Evolutionary conservation across 352 stramenopile species (phyloP).

Genomic region (Stramenopiles sp.): DNA sequence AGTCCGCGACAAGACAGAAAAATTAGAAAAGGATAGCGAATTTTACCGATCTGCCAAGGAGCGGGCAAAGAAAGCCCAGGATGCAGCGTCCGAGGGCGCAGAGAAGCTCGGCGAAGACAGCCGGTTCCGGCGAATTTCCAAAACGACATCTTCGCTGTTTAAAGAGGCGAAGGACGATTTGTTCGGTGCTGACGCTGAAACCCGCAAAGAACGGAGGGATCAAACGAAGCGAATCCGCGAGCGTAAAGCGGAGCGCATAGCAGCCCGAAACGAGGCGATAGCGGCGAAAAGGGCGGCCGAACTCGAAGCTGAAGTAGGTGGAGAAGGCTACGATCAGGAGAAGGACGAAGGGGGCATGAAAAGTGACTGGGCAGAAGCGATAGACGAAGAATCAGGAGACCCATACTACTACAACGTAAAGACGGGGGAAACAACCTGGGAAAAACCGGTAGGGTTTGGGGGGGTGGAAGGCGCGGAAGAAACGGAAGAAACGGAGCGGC

Average conservation of each 20-base stretch:
- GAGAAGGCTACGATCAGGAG: neutral
- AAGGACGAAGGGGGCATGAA: neutral
- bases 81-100: neutral
- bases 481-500: neutral
- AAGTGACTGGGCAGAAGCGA: conserved; percentile 49
- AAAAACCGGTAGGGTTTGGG: conserved; percentile 13
- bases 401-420: conserved; percentile 65
- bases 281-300: neutral
- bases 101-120: neutral
- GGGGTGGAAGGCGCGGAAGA: neutral
- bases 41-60: neutral
- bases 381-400: conserved; percentile 53
- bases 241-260: neutral
- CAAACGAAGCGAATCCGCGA: neutral
- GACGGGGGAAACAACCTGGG: conserved; percentile 58
- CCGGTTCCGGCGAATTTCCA: neutral
- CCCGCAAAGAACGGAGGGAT: neutral
- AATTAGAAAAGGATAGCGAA: neutral
- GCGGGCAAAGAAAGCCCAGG: neutral
- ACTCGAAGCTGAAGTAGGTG: neutral
- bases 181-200: neutral
- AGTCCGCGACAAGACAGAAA: neutral
- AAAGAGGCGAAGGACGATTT: neutral
- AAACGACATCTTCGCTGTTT: neutral
- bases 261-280: neutral